phyloP scores from a whole-genome alignment of 495 filamentous ascomycete genomes.

The Pyronema domesticum region DNA sequence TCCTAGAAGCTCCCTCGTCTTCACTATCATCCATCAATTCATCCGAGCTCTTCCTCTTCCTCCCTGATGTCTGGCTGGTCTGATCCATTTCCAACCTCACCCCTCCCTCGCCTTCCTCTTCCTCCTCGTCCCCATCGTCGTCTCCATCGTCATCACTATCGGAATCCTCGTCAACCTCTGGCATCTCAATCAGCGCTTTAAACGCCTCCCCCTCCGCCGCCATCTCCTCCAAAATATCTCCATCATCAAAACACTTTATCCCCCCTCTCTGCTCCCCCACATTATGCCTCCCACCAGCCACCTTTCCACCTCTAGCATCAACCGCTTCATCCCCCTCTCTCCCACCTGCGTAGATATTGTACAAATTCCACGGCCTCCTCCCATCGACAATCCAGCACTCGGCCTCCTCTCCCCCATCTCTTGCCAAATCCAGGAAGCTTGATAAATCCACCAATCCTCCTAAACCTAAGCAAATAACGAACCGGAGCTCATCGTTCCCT shows the following conservation, averaged over 20 bases:
- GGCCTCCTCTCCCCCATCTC: constrained; percentile 36
- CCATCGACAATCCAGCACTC: constrained; percentile 93
- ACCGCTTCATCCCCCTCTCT: constrained; percentile 34
- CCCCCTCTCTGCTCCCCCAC: constrained; percentile 21
- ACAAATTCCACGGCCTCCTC: constrained; percentile 82
- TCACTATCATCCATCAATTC: constrained; percentile 30
- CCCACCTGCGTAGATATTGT: constrained; percentile 71
- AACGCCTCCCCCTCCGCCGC: constrained; percentile 58
- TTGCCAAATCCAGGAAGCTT: constrained; percentile 48
- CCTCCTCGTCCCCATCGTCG: constrained; percentile 25
- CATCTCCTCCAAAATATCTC: constrained; percentile 85
- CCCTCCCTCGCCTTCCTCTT: constrained; percentile 26
- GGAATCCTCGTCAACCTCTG: constrained; percentile 60
- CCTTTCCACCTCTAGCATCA: constrained; percentile 32
- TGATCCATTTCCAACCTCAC: constrained; percentile 34
- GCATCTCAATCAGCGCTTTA: constrained; percentile 68
- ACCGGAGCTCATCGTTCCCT: constrained; percentile 21
- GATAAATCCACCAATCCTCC: constrained; percentile 79
- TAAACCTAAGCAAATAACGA: constrained; percentile 82
- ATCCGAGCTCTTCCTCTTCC: constrained; percentile 47
- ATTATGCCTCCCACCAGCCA: constrained; percentile 37
- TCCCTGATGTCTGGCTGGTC: constrained; percentile 9
- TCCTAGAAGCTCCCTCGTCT: constrained; percentile 44
- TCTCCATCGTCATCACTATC: constrained; percentile 36
- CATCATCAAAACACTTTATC: constrained; percentile 59